These are phyloP conservation scores for Prunus mume DNA, from an alignment of 306 rosid species.

Conservation along the genomic window DNA sequence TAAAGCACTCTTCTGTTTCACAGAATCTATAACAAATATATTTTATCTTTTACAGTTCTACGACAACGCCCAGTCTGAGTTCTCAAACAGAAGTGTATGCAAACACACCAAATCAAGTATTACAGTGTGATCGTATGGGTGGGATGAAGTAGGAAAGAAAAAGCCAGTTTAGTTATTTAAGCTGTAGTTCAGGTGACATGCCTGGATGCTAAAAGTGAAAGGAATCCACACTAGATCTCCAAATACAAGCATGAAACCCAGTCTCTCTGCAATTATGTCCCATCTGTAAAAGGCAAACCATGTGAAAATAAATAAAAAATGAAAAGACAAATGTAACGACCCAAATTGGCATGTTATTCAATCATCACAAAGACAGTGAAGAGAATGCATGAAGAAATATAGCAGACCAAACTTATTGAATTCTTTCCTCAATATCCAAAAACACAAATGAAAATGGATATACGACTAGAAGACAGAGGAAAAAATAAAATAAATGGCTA, in stretches of 20 bases:
- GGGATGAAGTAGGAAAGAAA: background rate
- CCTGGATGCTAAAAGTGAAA: slow-evolving; percentile 93
- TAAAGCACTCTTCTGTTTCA: background rate
- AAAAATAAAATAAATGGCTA: background rate
- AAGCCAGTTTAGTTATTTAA: slow-evolving; percentile 9
- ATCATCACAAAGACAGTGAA: background rate
- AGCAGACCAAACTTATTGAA: background rate
- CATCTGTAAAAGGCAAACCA: slow-evolving; percentile 50
- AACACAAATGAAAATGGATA: background rate
- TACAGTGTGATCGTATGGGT: background rate
- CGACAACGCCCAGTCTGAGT: background rate
- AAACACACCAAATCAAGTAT: background rate
- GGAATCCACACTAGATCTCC: slow-evolving; percentile 99
- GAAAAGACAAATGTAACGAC: background rate
- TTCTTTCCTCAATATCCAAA: background rate
- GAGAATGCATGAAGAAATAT: background rate
- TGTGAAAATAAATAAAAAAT: background rate
- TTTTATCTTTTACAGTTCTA: background rate
- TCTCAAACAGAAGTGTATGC: background rate
- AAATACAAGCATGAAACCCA: slow-evolving; percentile 95
- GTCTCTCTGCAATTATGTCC: slow-evolving; percentile 97
- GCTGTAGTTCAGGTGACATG: slow-evolving; percentile 23
- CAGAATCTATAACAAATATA: background rate
- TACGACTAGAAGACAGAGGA: background rate
- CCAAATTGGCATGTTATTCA: background rate